Conservation (phyloP, 179 eudicot species). For the Gypsophila paniculata region DNA sequence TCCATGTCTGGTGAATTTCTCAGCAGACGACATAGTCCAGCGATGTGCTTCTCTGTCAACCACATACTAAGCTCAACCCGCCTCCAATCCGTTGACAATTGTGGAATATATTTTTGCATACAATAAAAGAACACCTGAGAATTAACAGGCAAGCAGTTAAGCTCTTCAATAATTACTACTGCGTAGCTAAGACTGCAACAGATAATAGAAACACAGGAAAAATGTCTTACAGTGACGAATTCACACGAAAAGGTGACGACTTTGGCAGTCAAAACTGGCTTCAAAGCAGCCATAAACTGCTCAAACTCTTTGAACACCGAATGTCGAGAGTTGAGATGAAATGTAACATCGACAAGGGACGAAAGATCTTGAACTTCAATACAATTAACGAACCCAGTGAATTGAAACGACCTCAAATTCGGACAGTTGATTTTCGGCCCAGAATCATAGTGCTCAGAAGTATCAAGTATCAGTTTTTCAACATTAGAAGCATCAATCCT, state of each 20-base stretch:
- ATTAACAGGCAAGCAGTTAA: neutral
- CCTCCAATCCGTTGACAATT: conserved; percentile 11
- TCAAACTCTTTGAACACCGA: conserved; percentile 19
- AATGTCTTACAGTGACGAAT: conserved; percentile 18
- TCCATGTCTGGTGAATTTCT: conserved; percentile 18
- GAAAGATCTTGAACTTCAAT: conserved; percentile 17
- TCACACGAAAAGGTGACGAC: conserved; percentile 16
- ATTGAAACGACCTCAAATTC: conserved; percentile 13
- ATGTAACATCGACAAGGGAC: conserved; percentile 14
- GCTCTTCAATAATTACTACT: neutral
- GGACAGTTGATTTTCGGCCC: conserved; percentile 12
- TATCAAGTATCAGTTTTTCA: conserved; percentile 15
- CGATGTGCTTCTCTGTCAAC: conserved; percentile 24
- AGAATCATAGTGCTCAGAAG: neutral
- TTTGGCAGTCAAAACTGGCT: conserved; percentile 8
- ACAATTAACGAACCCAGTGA: conserved; percentile 16
- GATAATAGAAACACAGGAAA: neutral
- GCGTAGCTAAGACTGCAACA: neutral
- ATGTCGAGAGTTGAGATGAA: conserved; percentile 4
- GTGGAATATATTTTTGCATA: conserved; percentile 11
- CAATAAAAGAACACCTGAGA: conserved; percentile 24
- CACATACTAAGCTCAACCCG: conserved; percentile 9
- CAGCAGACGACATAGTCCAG: conserved; percentile 6
- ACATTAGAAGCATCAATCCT: conserved; percentile 16
- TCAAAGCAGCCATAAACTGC: conserved; percentile 6